Conservation (phyloP, 768 basidiomycete genomes). For the Porpolomopsis calyptriformis region DNA sequence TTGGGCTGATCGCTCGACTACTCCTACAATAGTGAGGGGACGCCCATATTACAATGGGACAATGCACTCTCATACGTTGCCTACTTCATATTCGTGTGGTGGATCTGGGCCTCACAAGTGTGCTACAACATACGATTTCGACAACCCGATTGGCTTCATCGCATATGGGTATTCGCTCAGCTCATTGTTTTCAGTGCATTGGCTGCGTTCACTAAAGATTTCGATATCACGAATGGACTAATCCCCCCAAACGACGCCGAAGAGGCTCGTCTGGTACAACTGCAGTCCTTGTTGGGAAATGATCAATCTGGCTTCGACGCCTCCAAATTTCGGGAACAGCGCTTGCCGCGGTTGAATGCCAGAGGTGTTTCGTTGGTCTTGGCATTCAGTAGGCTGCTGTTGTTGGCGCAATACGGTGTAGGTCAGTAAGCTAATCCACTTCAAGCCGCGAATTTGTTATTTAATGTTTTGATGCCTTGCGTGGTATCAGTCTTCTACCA, state of each 20-base stretch:
- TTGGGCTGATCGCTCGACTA: neutral
- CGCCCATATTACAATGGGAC: neutral
- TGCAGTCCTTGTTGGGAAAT: too few species aligned
- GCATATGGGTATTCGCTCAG: too few species aligned
- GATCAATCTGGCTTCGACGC: neutral
- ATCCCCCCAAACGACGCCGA: neutral
- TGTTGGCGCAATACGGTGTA: neutral
- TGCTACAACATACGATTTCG: conserved; percentile 2
- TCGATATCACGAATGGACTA: neutral
- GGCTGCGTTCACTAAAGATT: neutral
- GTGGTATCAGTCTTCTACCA: conserved; percentile 4
- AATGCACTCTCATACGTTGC: neutral
- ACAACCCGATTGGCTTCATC: too few species aligned
- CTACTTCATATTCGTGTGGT: conserved; percentile 2
- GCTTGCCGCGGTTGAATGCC: neutral
- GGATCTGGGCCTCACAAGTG: conserved; percentile 3
- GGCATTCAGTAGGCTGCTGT: neutral
- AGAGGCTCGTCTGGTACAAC: neutral
- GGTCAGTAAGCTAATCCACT: too few species aligned
- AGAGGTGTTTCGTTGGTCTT: neutral
- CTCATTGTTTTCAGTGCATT: too few species aligned
- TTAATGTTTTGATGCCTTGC: too few species aligned
- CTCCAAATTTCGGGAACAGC: neutral
- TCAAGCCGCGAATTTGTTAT: too few species aligned
- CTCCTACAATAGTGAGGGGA: neutral